phyloP scores from a whole-genome alignment of 2,329 filamentous ascomycete genomes.

The Paraphoma chrysanthemicola region DNA sequence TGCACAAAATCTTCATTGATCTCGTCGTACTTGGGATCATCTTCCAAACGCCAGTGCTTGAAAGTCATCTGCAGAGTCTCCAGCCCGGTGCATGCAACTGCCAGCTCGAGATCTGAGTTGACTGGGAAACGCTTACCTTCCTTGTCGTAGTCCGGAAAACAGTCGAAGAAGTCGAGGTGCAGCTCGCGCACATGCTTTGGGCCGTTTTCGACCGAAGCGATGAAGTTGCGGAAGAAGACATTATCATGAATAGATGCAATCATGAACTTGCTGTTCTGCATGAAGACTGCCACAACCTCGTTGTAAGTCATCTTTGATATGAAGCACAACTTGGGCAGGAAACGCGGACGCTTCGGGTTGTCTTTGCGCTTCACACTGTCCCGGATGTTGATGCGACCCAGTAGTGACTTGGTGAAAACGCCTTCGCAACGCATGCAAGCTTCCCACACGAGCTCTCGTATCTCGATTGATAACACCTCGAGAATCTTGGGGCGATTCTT shows the following conservation, averaged over 20 bases:
- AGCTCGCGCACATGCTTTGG: neutral
- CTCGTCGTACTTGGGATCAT: too few relatives aligned
- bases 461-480: neutral
- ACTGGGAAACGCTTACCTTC: neutral
- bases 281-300: conserved; percentile 1
- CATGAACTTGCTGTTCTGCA: neutral
- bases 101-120: conserved; percentile 2
- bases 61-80: neutral
- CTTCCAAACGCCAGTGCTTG: neutral
- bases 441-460: conserved; percentile 1
- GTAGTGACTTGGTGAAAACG: neutral
- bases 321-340: neutral
- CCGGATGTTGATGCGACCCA: neutral
- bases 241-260: conserved; percentile 60
- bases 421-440: neutral
- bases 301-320: neutral
- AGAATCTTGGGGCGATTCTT: neutral
- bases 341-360: neutral
- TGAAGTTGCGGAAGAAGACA: conserved; percentile 41
- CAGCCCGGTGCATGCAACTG: conserved; percentile 1
- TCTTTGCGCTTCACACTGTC: neutral
- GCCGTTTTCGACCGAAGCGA: neutral
- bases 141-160: neutral
- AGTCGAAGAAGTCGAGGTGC: neutral
- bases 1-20: too few relatives aligned